phyloP scores from a whole-genome alignment of 176 grass and related monocot species.

The Hordeum vulgare region MorexV3_pseudomolecules_assembly NC_058518.1:465529465-465529964 shows the following conservation, averaged over 20 bases:
- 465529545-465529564: neutral
- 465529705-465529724: neutral
- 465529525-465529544: slow-evolving; percentile 41
- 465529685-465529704: neutral
- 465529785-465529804: neutral
- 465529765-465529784: no score
- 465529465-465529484: slow-evolving; percentile 9
- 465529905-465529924: neutral
- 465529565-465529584: slow-evolving; percentile 14
- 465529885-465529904: neutral
- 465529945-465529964: neutral
- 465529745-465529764: neutral
- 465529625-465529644: no score
- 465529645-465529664: slow-evolving; percentile 7
- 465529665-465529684: slow-evolving; percentile 9
- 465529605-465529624: neutral
- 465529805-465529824: neutral
- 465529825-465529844: slow-evolving; percentile 26
- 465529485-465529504: slow-evolving; percentile 8
- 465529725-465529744: neutral
- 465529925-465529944: neutral
- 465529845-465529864: neutral
- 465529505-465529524: slow-evolving; percentile 14
- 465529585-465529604: neutral
- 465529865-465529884: neutral